A percentile compares a stretch with the other conserved stretches of the same genome.
Evolutionary conservation across 2,329 filamentous ascomycete species (phyloP).

Genomic region (Hymenotorrendiella dingleyae): DNA sequence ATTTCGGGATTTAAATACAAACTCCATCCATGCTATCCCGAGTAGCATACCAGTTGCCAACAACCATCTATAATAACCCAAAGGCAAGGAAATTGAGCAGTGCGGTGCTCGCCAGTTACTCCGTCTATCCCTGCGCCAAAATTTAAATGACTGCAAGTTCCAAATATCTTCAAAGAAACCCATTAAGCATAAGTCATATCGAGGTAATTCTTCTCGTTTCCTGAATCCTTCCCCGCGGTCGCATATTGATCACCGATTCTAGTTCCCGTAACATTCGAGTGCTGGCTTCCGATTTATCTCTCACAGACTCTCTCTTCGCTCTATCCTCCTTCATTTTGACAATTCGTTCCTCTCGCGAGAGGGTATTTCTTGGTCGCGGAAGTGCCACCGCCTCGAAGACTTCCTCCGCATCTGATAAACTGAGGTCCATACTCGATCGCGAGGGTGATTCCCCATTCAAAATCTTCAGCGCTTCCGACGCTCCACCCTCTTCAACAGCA

Average conservation of each 20-base stretch:
- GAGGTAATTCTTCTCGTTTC: slow-evolving; percentile 28
- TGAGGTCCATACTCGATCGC: slow-evolving; percentile 45
- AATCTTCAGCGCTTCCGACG: slow-evolving; percentile 67
- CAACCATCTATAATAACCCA: background rate
- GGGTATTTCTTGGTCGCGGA: slow-evolving; percentile 60
- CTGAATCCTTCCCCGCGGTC: slow-evolving; percentile 33
- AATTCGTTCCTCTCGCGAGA: slow-evolving; percentile 84
- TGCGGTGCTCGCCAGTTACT: slow-evolving; percentile 6
- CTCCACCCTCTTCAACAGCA: slow-evolving; percentile 52
- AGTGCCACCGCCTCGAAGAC: slow-evolving; percentile 88
- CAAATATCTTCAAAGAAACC: slow-evolving; percentile 15
- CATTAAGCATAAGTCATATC: slow-evolving; percentile 29
- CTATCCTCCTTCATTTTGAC: slow-evolving; percentile 84
- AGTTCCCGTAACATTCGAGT: slow-evolving; percentile 89
- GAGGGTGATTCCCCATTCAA: slow-evolving; percentile 64
- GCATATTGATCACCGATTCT: slow-evolving; percentile 74
- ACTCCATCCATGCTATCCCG: slow-evolving; percentile 1
- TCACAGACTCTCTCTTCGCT: slow-evolving; percentile 62
- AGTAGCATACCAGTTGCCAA: too few species aligned
- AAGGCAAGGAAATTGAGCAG: slow-evolving; percentile 9
- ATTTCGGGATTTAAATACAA: too few species aligned
- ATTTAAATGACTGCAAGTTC: slow-evolving; percentile 1
- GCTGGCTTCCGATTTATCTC: slow-evolving; percentile 73
- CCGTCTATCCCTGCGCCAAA: slow-evolving; percentile 1
- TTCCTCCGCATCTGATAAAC: slow-evolving; percentile 60